Evolutionary conservation across 2,329 filamentous ascomycete species (phyloP), one percentile per base, ranked within the genome.

Genomic region (Coniochaeta sp.): DNA sequence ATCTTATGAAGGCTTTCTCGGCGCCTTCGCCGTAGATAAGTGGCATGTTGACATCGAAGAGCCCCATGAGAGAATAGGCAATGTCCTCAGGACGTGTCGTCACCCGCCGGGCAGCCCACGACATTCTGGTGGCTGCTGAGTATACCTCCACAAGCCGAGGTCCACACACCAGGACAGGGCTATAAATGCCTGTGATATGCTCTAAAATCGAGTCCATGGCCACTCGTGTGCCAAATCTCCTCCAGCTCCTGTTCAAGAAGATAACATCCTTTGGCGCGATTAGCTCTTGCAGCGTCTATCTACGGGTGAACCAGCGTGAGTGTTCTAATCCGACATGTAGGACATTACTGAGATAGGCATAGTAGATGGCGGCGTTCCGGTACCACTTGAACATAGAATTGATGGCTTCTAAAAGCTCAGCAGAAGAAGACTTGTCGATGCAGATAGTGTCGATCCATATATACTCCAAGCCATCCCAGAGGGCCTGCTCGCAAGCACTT

Each of bases 321-420:
- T 57, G n/a, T 26, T 26, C 8, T 2, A 57, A 17, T 22, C n/a
- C 12, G 6, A 57, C 55, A 5, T 57, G 17, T 32, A 30, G 55
- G 6, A 57, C n/a, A 30, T 66, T 63, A 17, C 68, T 63, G 1
- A 68, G 60, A 26, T 65, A 65, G 28, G 62, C 62, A 44, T 62
- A 66, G 58, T 64, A 66, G 19, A 65, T 50, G 12, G 58, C 44
- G 1, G 65, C 58, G 30, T 58, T 42, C 24, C 60, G 61, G 42
- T 66, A 66, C 58, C 62, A 65, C 30, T 58, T 54, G 60, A 61
- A 63, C 62, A 63, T 63, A 38, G 60, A 61, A n/a, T n/a, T n/a
- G n/a, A n/a, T n/a, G n/a, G 40, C 52, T 54, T 63, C 59, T 6
- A 56, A 57, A 19, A 57, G 55, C 32, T 57, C 55, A 47, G 59